These are phyloP conservation scores for Sporothrix euskadiensis DNA, from an alignment of 2,329 filamentous ascomycete species.

Conservation along the genomic window DNA sequence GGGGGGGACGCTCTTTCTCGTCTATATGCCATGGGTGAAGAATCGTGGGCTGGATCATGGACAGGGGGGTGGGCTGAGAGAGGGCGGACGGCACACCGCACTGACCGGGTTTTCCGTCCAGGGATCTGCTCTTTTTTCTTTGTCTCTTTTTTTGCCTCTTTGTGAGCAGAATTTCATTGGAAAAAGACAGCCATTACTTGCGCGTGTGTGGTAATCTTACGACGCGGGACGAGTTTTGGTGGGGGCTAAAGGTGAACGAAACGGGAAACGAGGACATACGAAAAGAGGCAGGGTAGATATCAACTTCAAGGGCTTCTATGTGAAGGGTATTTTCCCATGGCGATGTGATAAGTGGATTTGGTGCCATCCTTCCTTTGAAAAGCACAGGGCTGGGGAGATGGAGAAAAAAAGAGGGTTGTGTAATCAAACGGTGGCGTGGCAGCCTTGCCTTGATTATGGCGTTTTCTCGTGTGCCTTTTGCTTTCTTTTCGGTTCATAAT, in stretches of 20 bases:
- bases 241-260: neutral
- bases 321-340: neutral
- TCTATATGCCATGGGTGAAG: neutral
- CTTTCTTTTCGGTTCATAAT: neutral
- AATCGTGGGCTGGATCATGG: neutral
- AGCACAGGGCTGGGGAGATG: neutral
- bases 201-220: constrained; percentile 16
- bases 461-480: neutral
- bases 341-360: constrained; percentile 11
- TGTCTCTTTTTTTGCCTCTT: neutral
- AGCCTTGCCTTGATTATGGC: neutral
- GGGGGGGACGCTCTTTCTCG: neutral
- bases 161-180: neutral
- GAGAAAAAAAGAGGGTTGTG: constrained; percentile 9
- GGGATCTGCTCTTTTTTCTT: neutral
- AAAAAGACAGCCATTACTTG: neutral
- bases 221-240: neutral
- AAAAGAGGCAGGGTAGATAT: neutral
- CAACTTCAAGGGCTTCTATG: neutral
- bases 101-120: constrained; percentile 1
- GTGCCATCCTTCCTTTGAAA: neutral
- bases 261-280: neutral
- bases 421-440: constrained; percentile 14
- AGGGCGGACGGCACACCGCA: constrained; percentile 15
- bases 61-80: neutral